Evolutionary conservation across 257 asterid species (phyloP), one percentile per base, ranked within the genome.

Genomic region (Solanum sitiens): DNA sequence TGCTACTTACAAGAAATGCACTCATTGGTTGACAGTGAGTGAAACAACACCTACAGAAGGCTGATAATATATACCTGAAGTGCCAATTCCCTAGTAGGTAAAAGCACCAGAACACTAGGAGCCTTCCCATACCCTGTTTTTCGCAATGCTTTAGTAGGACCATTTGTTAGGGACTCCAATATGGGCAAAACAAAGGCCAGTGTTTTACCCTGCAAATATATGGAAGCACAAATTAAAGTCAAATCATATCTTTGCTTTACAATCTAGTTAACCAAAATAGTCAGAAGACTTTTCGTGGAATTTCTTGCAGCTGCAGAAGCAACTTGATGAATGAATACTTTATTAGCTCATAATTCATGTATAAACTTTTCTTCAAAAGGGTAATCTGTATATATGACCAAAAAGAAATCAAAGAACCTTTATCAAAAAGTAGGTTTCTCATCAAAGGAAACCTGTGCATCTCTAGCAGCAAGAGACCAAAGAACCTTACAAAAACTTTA

Each of bases 31-130:
- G 30, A 82, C 68, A 82, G 45, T 42, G n/a, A 42, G 50, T 14
- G 23, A 76, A 23, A 33, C 83, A 75, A 40, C 35, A 23, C 21
- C 44, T 73, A 35, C 25, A 84, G 12, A 7, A 33, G 68, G 89
- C 33, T 53, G 35, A 14, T 20, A 11, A 12, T 14, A 15, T 33
- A 35, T 92, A 97, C 99, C 98, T 97, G 99, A 53, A 88, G 91
- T 82, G 99, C 99, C 92, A 97, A 90, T 90, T 97, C 99, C 91
- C 99, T 94, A 42, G 99, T 97, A 88, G 99, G 99, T 76, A 97
- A 91, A 33, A 97, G 98, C 86, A 96, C 98, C 72, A 97, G 93
- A 91, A 97, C 99, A 90, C 96, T 96, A 6, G 99, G 99, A 33
- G 95, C 83, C 83, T 94, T 92, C 71, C 99, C 98, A 87, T 94